These are phyloP conservation scores for Penicillium parvum DNA, from an alignment of 495 filamentous ascomycete species.

Conservation along the genomic window DNA sequence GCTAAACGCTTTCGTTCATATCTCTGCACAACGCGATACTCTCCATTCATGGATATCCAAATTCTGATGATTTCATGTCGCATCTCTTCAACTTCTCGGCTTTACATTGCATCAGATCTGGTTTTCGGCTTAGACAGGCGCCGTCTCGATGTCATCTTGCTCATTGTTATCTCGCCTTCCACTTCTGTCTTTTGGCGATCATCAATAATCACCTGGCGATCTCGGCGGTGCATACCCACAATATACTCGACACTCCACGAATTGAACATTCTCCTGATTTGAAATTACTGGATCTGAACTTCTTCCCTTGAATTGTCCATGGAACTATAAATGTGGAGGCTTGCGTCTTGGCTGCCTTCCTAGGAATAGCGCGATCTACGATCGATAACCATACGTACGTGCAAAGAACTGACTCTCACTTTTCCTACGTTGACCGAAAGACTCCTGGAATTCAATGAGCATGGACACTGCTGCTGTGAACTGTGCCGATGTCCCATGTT, in stretches of 20 bases:
- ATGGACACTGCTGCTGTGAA: background rate
- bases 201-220: too few relatives aligned
- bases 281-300: too few relatives aligned
- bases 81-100: constrained; percentile 3
- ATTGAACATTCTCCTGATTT: too few relatives aligned
- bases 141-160: constrained; percentile 1
- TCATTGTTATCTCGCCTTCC: constrained; percentile 7
- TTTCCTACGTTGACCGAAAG: background rate
- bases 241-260: background rate
- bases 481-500: constrained; percentile 6
- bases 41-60: constrained; percentile 5
- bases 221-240: too few relatives aligned
- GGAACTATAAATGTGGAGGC: too few relatives aligned
- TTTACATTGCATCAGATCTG: constrained; percentile 20
- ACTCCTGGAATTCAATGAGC: background rate
- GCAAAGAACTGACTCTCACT: background rate
- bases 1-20: constrained; percentile 31
- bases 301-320: too few relatives aligned
- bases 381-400: too few relatives aligned
- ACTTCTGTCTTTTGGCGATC: background rate
- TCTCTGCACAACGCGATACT: constrained; percentile 1
- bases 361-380: constrained; percentile 1
- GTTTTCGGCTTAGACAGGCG: constrained; percentile 14
- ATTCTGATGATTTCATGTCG: constrained; percentile 15
- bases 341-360: constrained; percentile 3